Evolutionary conservation across 345 rosid genomes (phyloP), one percentile per base, ranked within the genome.

Genomic region (Citrus glauca): DNA sequence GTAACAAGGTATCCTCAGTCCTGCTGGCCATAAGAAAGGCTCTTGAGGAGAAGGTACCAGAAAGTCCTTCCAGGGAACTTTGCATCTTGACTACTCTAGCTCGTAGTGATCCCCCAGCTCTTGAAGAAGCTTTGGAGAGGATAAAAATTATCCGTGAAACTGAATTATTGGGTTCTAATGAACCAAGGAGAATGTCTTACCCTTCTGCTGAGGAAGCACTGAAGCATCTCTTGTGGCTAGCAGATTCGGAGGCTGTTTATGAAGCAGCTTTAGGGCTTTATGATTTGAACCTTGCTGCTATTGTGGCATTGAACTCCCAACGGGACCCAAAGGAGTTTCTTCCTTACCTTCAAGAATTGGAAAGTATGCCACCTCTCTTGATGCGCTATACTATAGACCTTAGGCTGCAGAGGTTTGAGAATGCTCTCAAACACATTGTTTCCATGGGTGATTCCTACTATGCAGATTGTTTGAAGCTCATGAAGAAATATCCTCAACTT

Each of bases 301-400:
- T 96, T 63, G 99, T 96, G 85, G 98, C 99, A 71, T 84, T 94
- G 82, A 94, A 96, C 83, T 92, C 99, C 79, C 97, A 96, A 60
- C 89, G 87, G 65, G 99, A 96, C 77, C 99, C 99, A 25, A 96
- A 96, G 89, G 99, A 96, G 74, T 94, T 96, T 87, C 93, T 94
- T 84, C 99, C 99, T 77, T 94, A 88, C 83, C 98, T 96, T 68
- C 94, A 90, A 82, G 97, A 91, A 73, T 83, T 96, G 85, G 92
- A 92, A 72, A 40, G 50, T 38, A 90, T 94, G 97, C 87, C 97
- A 1, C 17, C 78, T 85, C 84, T 86, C 56, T 82, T 92, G 79
- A 94, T 96, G 98, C 91, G 83, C 78, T 92, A 91, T 82, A 94
- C 81, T 74, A 91, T 96, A 75, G 98, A 96, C 87, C 89, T 96